Base-by-base conservation (phyloP, 2,329 filamentous ascomycete species). In the Xylaria multiplex region DNA sequence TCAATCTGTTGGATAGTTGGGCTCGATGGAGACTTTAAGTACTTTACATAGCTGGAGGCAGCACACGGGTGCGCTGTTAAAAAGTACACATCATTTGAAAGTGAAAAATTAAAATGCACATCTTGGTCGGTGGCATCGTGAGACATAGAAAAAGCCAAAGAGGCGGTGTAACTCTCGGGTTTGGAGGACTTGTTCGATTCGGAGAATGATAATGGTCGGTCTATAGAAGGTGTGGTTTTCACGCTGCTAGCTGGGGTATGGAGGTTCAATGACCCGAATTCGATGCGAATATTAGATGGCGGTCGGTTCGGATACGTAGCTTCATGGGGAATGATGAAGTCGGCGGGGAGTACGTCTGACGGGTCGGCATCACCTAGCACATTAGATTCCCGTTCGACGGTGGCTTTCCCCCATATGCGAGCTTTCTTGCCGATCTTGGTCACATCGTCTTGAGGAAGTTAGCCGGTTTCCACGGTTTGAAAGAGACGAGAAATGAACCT, bases 51-150 rank as follows among this genome's bases (percentile, higher is more conserved):
- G 57, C 82, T 81, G 1, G 86, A 87, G 1, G 86, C 84, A 5
- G 86, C 83, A 71, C 89, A 91, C 0, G 89, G 89, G 70, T 90
- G 87, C 0, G 88, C 88, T 0, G 89, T 90, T 19, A 90, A 86
- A 73, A 91, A 91, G 70, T 85, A 85, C 24, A 90, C 82, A 64
- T 91, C 88, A 69, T 88, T 85, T 6, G 78, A 77, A 9, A 91
- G 76, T 0, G 81, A 72, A 58, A 84, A 81, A 1, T 79, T 80
- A 59, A 82, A 71, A 62, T 83, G 73, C 30, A 76, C 71, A 49
- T 76, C 78, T 50, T 81, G 78, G 1, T 80, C 78, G 2, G 77
- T 73, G 2, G 80, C 77, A 35, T 82, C 81, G 42, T 80, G 76
- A 13, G 77, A 77, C 9, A 84, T 77, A 1, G 74, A 75, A 68